Base-by-base conservation (phyloP, 176 grass and related monocot genomes). In the Juncus inflexus region DNA sequence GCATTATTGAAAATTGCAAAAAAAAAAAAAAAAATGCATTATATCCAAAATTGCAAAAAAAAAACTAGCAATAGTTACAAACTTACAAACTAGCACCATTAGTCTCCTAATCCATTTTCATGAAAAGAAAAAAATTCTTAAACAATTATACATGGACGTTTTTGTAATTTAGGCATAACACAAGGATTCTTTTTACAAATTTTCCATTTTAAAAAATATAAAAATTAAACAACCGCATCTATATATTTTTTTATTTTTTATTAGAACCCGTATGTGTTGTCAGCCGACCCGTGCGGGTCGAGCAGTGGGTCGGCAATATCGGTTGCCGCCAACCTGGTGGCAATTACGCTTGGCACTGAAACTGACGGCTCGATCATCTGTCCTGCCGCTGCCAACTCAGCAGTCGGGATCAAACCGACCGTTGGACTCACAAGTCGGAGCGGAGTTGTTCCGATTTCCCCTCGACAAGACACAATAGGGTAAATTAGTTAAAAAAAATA, bases 341-440 rank as follows among this genome's bases (percentile, higher is more conserved):
- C 90, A 6, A 80, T 90, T 70, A 90, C 83, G 9, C 77, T 95
- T 14, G 90, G 83, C 56, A 95, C 86, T 0, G 90, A 87, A 57
- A 95, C 86, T 4, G 86, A 95, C 2, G 83, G 81, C 6, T 95
- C 86, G 15, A 90, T 95, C 67, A 95, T 95, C 61, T 95, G 86
- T 51, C 83, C 80, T 3, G 78, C 91, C 14, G 74, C 79, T 61
- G 74, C 58, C 45, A 90, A 95, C 42, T 90, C 91, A 3, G 86
- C 87, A 43, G 83, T 85, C 3, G 91, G 86, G 11, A 87, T 90
- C 12, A 95, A 90, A 60, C 86, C 91, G 0, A 90, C 91, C 1
- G 84, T 90, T 11, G 91, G 83, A 5, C 86, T 90, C 51, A 90
- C 86, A 35, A 95, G 83, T 73, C 81, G 91, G 1, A 77, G 75